Conservation (phyloP, 208 protist genomes). For the Lotmaria passim region DNA sequence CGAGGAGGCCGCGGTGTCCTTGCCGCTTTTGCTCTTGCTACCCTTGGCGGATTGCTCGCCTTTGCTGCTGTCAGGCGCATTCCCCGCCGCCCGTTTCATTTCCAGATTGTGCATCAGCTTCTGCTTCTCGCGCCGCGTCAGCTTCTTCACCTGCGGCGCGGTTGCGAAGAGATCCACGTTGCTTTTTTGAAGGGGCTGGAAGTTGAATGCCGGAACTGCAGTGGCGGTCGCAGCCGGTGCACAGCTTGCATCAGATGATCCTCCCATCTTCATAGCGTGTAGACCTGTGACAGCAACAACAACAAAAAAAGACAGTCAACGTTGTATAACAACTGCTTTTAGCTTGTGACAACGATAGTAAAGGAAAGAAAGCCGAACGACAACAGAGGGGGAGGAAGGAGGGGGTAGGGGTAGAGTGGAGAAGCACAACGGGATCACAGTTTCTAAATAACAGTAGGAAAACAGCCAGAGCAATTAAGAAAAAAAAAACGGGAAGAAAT, state of each 20-base stretch:
- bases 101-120: conserved; percentile 46
- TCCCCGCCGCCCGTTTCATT: conserved; percentile 29
- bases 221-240: neutral
- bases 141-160: conserved; percentile 86
- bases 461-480: too few species aligned
- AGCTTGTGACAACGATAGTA: too few species aligned
- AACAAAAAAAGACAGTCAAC: too few species aligned
- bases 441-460: too few species aligned
- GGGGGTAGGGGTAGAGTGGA: neutral
- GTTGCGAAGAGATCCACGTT: conserved; percentile 80
- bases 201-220: conserved; percentile 47
- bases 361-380: neutral
- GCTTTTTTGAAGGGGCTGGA: conserved; percentile 72
- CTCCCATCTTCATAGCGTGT: neutral
- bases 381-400: neutral
- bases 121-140: conserved; percentile 78
- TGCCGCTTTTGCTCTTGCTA: conserved; percentile 18
- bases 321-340: too few species aligned
- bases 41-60: conserved; percentile 3
- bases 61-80: neutral
- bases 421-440: neutral
- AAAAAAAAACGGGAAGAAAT: neutral
- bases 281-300: too few species aligned
- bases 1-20: conserved; percentile 14
- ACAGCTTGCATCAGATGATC: conserved; percentile 8